phyloP scores from a whole-genome alignment of 208 protist species.

The Tritrichomonas musculus region DNA sequence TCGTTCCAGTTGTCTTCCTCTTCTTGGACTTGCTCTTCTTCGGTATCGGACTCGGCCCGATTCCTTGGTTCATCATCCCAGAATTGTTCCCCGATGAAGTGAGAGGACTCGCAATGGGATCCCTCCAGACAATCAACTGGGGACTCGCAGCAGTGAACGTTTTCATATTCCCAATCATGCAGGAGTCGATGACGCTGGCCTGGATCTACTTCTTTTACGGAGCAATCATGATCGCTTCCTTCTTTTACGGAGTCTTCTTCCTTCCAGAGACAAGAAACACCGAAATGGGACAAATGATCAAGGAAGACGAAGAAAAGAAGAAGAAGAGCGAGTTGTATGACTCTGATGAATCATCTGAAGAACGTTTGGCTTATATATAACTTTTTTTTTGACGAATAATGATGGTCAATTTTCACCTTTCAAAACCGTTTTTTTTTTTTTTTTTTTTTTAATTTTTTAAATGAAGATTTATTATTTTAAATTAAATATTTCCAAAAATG shows the following conservation, averaged over 20 bases:
- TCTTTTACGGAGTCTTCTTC: neutral
- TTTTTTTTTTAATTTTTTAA: no score
- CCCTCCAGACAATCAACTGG: neutral
- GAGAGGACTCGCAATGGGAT: neutral
- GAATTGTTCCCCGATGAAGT: neutral
- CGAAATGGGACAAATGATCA: no score
- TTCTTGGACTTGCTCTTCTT: neutral
- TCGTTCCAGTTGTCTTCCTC: neutral
- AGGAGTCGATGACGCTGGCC: neutral
- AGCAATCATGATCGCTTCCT: neutral
- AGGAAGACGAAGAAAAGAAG: no score
- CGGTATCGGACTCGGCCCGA: neutral
- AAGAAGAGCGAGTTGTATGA: no score
- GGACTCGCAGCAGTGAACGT: neutral
- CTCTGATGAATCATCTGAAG: no score
- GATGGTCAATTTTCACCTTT: no score
- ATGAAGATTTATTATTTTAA: no score
- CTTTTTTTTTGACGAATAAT: no score
- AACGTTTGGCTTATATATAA: no score
- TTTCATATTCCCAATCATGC: neutral
- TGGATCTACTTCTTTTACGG: slow-evolving; percentile 5
- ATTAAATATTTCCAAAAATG: no score
- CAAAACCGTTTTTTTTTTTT: no score
- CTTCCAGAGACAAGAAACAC: neutral
- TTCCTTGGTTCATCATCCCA: neutral